Evolutionary conservation across 106 monocot genomes (phyloP).

Genomic region (Alisma plantagoaquatica): DNA sequence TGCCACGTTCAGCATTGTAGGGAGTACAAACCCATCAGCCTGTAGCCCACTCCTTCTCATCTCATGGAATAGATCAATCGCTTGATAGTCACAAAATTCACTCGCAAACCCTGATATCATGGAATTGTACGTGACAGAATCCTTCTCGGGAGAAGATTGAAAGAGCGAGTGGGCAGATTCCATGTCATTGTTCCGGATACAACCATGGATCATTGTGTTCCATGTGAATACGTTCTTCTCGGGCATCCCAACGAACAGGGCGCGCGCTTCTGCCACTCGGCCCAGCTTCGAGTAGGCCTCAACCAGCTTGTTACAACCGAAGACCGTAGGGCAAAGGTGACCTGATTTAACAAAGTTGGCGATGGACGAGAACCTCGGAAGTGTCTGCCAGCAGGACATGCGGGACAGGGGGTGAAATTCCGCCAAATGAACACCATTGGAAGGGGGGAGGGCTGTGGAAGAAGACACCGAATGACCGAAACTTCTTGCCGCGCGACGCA

Average conservation of each 20-base stretch:
- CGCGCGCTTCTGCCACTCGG: not conserved
- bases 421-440: no score
- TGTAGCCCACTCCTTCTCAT: constrained; percentile 5
- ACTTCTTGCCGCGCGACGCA: no score
- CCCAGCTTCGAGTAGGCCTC: constrained; percentile 2
- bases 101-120: constrained; percentile 13
- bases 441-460: no score
- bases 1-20: constrained; percentile 16
- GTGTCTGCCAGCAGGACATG: no score
- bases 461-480: no score
- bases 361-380: constrained; percentile 4
- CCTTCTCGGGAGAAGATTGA: constrained; percentile 12
- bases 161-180: constrained; percentile 2
- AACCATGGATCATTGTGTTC: constrained; percentile 14
- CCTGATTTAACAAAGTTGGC: constrained; percentile 5
- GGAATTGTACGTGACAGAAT: constrained; percentile 20
- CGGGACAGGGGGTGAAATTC: no score
- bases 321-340: not conserved
- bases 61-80: constrained; percentile 9
- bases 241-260: constrained; percentile 19
- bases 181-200: constrained; percentile 1
- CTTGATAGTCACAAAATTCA: not conserved
- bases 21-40: constrained; percentile 7
- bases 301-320: constrained; percentile 10
- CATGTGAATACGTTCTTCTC: constrained; percentile 13